Conservation (phyloP, 2,329 filamentous ascomycete species). For the Coniosporium tulheliwenetii region DNA sequence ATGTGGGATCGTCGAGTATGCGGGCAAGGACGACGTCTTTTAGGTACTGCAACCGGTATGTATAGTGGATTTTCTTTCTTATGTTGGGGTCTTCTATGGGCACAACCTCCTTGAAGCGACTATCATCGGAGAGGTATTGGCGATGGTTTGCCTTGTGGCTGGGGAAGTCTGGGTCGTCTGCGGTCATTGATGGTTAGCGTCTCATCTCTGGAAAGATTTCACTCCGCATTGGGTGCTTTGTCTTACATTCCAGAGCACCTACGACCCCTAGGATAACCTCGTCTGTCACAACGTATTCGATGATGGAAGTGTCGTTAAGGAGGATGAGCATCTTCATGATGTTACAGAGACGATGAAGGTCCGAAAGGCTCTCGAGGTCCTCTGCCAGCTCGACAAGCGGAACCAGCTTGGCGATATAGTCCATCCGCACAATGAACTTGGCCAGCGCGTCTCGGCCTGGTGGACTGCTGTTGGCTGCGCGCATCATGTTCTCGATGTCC, state of each 20-base stretch:
- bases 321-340: slow-evolving; percentile 96
- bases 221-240: neutral
- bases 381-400: slow-evolving; percentile 80
- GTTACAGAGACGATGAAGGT: slow-evolving; percentile 84
- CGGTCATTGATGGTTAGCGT: neutral
- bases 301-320: slow-evolving; percentile 86
- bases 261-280: slow-evolving; percentile 82
- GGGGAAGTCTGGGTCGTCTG: slow-evolving; percentile 89
- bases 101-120: slow-evolving; percentile 91
- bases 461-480: slow-evolving; percentile 57
- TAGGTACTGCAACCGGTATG: slow-evolving; percentile 87
- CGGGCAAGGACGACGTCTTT: slow-evolving; percentile 96
- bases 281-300: slow-evolving; percentile 85
- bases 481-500: slow-evolving; percentile 76
- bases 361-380: slow-evolving; percentile 71
- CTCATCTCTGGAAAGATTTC: too few species aligned
- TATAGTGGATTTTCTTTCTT: slow-evolving; percentile 84
- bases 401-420: slow-evolving; percentile 77
- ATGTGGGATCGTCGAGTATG: slow-evolving; percentile 93
- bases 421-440: slow-evolving; percentile 71
- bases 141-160: slow-evolving; percentile 95
- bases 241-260: slow-evolving; percentile 72
- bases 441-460: slow-evolving; percentile 71
- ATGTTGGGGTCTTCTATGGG: slow-evolving; percentile 72
- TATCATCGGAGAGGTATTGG: slow-evolving; percentile 77